Evolutionary conservation across 352 stramenopile genomes (phyloP).

Genomic region (Pythium inflatum): DNA sequence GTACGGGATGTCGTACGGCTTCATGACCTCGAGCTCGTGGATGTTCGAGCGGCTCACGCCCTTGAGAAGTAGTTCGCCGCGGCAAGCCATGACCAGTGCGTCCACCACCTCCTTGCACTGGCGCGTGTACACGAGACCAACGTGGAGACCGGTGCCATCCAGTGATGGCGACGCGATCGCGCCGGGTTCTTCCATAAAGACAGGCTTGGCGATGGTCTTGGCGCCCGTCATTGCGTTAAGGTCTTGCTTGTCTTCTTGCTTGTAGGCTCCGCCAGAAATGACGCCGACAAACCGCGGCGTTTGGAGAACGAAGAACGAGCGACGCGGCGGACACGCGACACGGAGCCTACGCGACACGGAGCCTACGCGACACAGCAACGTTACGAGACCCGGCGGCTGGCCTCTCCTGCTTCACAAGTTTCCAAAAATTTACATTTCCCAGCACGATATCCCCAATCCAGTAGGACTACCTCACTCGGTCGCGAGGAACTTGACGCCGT

Average conservation of each 20-base stretch:
- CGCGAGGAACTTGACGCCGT: slow-evolving; percentile 85
- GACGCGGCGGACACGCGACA: slow-evolving; percentile 5
- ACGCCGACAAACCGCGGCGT: neutral
- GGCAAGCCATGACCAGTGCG: slow-evolving; percentile 32
- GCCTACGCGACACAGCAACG: neutral
- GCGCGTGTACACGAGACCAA: slow-evolving; percentile 34
- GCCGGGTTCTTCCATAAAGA: slow-evolving; percentile 46
- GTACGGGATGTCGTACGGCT: slow-evolving; percentile 37
- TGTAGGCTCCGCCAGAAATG: neutral
- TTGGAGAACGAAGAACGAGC: neutral
- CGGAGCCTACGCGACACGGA: neutral
- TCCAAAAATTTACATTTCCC: slow-evolving; percentile 21
- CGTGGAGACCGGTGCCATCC: slow-evolving; percentile 19
- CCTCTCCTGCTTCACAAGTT: neutral
- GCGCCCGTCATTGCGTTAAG: slow-evolving; percentile 24
- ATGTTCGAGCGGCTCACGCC: slow-evolving; percentile 33
- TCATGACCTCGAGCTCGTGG: slow-evolving; percentile 35
- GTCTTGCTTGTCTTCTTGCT: neutral
- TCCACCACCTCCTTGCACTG: slow-evolving; percentile 33
- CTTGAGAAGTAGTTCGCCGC: slow-evolving; percentile 38
- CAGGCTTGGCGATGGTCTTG: slow-evolving; percentile 31
- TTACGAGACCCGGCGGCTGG: neutral
- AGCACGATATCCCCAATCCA: neutral
- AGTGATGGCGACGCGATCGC: slow-evolving; percentile 34
- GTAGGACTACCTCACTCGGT: slow-evolving; percentile 48